phyloP scores from a whole-genome alignment of 2,329 filamentous ascomycete species.

The Arthrinium puccinioides region DNA sequence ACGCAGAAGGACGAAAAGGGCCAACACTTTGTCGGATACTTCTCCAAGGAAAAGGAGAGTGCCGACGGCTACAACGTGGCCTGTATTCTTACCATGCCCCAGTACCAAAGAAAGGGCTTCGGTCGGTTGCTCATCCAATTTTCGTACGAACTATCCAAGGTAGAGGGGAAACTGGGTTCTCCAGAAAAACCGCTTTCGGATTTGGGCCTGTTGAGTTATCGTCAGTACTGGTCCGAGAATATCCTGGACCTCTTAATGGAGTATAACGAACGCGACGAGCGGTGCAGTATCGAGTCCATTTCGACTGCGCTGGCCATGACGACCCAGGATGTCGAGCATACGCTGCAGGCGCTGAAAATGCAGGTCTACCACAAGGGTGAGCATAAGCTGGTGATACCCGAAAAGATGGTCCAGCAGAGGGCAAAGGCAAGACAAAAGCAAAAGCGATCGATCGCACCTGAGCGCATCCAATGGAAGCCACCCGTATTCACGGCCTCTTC shows the following conservation, averaged over 20 bases:
- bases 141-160: conserved; percentile 92
- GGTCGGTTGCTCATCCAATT: conserved; percentile 93
- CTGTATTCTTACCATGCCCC: conserved; percentile 92
- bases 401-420: conserved; percentile 70
- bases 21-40: conserved; percentile 97
- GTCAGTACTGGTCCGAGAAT: conserved; percentile 96
- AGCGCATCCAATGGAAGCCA: conserved; percentile 86
- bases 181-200: conserved; percentile 96
- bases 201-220: conserved; percentile 85
- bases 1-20: conserved; percentile 81
- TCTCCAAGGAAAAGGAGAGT: conserved; percentile 96
- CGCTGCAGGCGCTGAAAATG: conserved; percentile 89
- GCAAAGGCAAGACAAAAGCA: conserved; percentile 77
- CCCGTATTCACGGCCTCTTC: conserved; percentile 87
- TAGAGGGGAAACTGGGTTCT: conserved; percentile 89
- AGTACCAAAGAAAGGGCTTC: conserved; percentile 93
- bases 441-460: conserved; percentile 68
- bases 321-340: conserved; percentile 93
- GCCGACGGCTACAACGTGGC: conserved; percentile 97
- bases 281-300: conserved; percentile 79
- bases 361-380: conserved; percentile 93
- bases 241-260: conserved; percentile 82
- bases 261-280: conserved; percentile 58
- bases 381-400: conserved; percentile 89
- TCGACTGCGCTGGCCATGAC: conserved; percentile 83